Conservation (phyloP, 805 yeast genomes). For the Spathaspora arborariae region DNA sequence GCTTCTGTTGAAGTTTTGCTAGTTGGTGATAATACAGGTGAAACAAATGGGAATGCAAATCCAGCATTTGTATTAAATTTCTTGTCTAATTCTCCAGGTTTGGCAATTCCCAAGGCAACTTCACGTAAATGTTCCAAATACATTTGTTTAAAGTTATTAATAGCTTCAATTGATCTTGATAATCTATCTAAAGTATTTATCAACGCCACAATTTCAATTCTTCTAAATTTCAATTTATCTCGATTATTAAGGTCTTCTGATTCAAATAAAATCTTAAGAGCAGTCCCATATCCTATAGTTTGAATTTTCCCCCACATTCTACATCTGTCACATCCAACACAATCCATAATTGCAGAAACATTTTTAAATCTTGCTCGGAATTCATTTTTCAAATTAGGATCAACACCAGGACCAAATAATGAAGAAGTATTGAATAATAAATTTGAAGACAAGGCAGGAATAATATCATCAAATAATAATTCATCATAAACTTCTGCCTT, state of each 20-base stretch:
- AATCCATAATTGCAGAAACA: constrained; percentile 91
- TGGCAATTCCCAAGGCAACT: constrained; percentile 34
- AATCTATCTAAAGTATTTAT: constrained; percentile 90
- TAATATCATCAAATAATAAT: constrained; percentile 29
- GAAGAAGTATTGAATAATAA: constrained; percentile 44
- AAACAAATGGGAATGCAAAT: constrained; percentile 36
- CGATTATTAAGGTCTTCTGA: constrained; percentile 49
- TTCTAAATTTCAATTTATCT: constrained; percentile 57
- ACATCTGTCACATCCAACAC: constrained; percentile 98
- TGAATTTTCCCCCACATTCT: constrained; percentile 98
- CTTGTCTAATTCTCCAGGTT: constrained; percentile 40
- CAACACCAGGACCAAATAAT: constrained; percentile 44
- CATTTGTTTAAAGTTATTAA: constrained; percentile 63
- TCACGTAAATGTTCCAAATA: constrained; percentile 42
- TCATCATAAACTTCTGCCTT: constrained; percentile 13
- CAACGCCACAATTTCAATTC: constrained; percentile 85
- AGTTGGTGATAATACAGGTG: neutral
- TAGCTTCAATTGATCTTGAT: constrained; percentile 76
- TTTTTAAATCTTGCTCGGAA: constrained; percentile 83
- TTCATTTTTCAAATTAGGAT: constrained; percentile 69
- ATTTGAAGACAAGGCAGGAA: constrained; percentile 36
- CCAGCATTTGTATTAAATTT: constrained; percentile 17
- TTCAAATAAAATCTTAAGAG: constrained; percentile 85
- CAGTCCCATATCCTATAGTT: constrained; percentile 97
- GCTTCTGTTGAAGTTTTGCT: neutral